A percentile compares a stretch with the other conserved stretches of the same genome.
These are phyloP conservation scores for Endoconidiophora laricicola DNA, from an alignment of 2,329 filamentous ascomycete genomes.

Conservation along the genomic window DNA sequence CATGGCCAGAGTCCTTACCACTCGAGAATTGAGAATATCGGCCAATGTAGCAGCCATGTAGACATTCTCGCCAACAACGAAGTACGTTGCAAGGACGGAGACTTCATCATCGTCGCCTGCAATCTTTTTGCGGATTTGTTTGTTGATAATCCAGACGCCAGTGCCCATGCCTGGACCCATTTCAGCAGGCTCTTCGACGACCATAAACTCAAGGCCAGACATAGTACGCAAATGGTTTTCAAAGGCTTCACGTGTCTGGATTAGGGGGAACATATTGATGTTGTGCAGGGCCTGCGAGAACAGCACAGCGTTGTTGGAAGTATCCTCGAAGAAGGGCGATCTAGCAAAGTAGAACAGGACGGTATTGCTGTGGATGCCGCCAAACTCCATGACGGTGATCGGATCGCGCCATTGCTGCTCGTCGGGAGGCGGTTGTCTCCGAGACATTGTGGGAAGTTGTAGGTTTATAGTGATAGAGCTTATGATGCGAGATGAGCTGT, in stretches of 20 bases:
- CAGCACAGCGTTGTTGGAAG: slow-evolving; percentile 50
- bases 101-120: slow-evolving; percentile 41
- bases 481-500: not conserved
- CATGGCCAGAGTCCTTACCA: slow-evolving; percentile 26
- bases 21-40: slow-evolving; percentile 41
- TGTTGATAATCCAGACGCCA: slow-evolving; percentile 53
- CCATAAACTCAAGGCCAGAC: slow-evolving; percentile 50
- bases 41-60: slow-evolving; percentile 48
- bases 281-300: slow-evolving; percentile 47
- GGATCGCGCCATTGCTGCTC: slow-evolving; percentile 51
- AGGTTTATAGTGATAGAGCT: not conserved
- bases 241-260: slow-evolving; percentile 45
- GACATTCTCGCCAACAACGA: slow-evolving; percentile 48
- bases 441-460: slow-evolving; percentile 22
- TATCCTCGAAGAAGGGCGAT: slow-evolving; percentile 51
- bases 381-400: slow-evolving; percentile 30
- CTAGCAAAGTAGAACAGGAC: slow-evolving; percentile 52
- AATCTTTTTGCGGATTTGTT: slow-evolving; percentile 45
- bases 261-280: slow-evolving; percentile 36
- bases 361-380: slow-evolving; percentile 46
- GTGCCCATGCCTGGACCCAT: slow-evolving; percentile 47
- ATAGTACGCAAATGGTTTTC: slow-evolving; percentile 46
- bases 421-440: slow-evolving; percentile 39
- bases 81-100: slow-evolving; percentile 42
- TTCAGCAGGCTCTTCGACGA: slow-evolving; percentile 48